Percentiles rank a stretch among this genome's conserved stretches.
phyloP scores from a whole-genome alignment of 805 yeast genomes.

The Barnettozyma sp. region DNA sequence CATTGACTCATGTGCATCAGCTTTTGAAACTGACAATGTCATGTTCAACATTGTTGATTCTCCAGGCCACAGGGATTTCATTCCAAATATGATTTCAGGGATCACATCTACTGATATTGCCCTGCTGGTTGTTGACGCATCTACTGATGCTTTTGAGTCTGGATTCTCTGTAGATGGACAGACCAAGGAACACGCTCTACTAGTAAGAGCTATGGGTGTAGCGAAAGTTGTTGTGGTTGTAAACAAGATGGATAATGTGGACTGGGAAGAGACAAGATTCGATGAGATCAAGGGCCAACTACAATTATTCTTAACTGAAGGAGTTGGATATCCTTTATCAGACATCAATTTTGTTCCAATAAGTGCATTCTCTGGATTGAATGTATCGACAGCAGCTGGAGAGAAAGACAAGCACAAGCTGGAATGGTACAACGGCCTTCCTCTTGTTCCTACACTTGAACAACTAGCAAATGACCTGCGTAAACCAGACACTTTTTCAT shows the following conservation, averaged over 20 bases:
- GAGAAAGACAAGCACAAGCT: conserved; percentile 47
- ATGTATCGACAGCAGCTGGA: conserved; percentile 79
- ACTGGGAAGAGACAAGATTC: conserved; percentile 79
- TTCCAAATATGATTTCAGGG: conserved; percentile 95
- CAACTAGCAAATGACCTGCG: conserved; percentile 73
- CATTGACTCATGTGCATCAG: conserved; percentile 88
- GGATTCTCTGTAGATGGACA: conserved; percentile 94
- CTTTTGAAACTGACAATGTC: conserved; percentile 87
- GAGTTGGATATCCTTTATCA: conserved; percentile 66
- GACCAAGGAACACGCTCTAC: conserved; percentile 91
- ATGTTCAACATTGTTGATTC: conserved; percentile 90
- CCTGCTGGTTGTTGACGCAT: conserved; percentile 83
- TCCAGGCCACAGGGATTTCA: conserved; percentile 95
- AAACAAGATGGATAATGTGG: conserved; percentile 93
- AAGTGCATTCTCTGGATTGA: conserved; percentile 90
- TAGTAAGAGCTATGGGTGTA: conserved; percentile 87
- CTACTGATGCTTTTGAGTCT: conserved; percentile 92
- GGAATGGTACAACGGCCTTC: conserved; percentile 54
- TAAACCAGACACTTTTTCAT: conserved; percentile 56
- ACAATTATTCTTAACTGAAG: conserved; percentile 60
- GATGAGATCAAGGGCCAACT: conserved; percentile 73
- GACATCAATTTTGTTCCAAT: conserved; percentile 83
- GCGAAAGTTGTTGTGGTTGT: conserved; percentile 81
- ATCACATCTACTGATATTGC: conserved; percentile 93
- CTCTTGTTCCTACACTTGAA: conserved; percentile 80